Conservation (phyloP, 2,329 filamentous ascomycete species). For the Rugonectria rugulosa region DNA sequence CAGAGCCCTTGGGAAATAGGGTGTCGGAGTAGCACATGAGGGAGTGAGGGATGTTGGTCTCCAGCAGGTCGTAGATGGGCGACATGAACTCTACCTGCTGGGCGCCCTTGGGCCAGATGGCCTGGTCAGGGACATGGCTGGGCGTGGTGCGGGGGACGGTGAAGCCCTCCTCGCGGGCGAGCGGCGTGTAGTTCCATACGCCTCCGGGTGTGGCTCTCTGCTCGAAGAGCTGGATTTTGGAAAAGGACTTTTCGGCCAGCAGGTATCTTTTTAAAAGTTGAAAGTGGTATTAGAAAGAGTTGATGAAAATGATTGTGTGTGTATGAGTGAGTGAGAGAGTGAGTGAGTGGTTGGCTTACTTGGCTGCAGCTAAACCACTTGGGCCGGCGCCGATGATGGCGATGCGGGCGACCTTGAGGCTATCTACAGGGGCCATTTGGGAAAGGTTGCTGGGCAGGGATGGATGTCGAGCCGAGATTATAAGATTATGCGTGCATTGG, state of each 20-base stretch:
- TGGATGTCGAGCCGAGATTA: no score
- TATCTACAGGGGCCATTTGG: constrained; percentile 31
- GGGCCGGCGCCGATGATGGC: constrained; percentile 79
- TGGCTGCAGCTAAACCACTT: constrained; percentile 68
- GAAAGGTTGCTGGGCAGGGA: no score
- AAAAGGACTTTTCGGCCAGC: constrained; percentile 67
- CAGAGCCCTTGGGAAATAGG: constrained; percentile 62
- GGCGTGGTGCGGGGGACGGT: constrained; percentile 42
- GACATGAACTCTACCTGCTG: constrained; percentile 65
- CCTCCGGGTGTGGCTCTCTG: constrained; percentile 72
- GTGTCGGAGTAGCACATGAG: constrained; percentile 76
- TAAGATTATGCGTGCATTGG: no score
- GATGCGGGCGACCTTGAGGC: constrained; percentile 54
- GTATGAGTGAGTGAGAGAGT: background rate
- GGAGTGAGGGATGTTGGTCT: constrained; percentile 78
- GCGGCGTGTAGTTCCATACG: constrained; percentile 72
- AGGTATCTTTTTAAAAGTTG: constrained; percentile 73
- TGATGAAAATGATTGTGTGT: background rate
- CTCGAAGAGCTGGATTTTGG: constrained; percentile 73
- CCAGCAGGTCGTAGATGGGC: constrained; percentile 73
- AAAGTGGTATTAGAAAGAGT: no score
- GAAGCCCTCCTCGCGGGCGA: constrained; percentile 37
- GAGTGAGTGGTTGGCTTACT: constrained; percentile 33
- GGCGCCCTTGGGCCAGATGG: constrained; percentile 37
- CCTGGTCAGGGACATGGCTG: constrained; percentile 52